A percentile compares a stretch with the other conserved stretches of the same genome.
phyloP scores from a whole-genome alignment of 1,284 basidiomycete species.

The Lignosus rhinocerotis region DNA sequence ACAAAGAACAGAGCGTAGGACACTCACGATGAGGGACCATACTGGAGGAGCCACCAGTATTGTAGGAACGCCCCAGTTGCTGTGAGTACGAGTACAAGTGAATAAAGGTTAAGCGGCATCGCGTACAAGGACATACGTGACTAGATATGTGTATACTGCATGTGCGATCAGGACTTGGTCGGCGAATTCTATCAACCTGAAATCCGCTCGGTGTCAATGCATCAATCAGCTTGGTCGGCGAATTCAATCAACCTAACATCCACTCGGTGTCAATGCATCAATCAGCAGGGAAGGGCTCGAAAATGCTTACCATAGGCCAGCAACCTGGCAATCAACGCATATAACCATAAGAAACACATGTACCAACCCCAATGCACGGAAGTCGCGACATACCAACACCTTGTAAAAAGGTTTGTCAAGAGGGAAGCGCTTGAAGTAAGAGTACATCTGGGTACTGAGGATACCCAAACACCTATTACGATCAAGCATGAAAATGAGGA shows the following conservation, averaged over 20 bases:
- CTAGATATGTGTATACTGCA: constrained; percentile 53
- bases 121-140: constrained; percentile 18
- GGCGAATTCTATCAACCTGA: constrained; percentile 49
- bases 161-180: constrained; percentile 60
- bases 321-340: constrained; percentile 37
- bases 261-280: constrained; percentile 1
- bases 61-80: constrained; percentile 47
- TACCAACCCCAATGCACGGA: neutral
- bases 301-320: constrained; percentile 42
- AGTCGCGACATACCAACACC: constrained; percentile 44
- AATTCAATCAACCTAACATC: constrained; percentile 42
- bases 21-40: constrained; percentile 59
- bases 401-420: constrained; percentile 56
- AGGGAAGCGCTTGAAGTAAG: constrained; percentile 57
- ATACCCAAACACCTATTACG: constrained; percentile 46
- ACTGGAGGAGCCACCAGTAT: constrained; percentile 45
- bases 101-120: neutral
- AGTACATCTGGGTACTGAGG: constrained; percentile 51
- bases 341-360: neutral
- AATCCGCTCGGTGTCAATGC: constrained; percentile 1
- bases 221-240: neutral
- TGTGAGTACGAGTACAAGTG: constrained; percentile 25
- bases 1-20: neutral
- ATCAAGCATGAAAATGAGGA: neutral
- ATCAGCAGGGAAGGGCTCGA: neutral